Evolutionary conservation across 495 filamentous ascomycete species (phyloP).

Genomic region (Usnea hakonensis): DNA sequence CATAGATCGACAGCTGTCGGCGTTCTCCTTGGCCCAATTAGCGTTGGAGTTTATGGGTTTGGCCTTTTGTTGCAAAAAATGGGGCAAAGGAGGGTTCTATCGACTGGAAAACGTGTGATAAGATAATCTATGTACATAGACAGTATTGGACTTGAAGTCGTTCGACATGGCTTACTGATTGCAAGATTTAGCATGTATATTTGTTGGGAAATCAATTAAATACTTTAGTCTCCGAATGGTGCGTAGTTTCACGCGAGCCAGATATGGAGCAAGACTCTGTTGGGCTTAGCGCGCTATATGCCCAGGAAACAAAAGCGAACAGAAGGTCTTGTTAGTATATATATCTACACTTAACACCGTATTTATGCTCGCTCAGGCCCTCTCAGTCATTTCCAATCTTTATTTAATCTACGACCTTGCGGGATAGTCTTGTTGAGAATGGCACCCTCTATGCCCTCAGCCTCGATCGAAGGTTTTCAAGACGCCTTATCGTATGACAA

Average conservation of each 20-base stretch:
- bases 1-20: slow-evolving; percentile 29
- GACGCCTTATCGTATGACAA: slow-evolving; percentile 50
- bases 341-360: neutral
- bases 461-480: slow-evolving; percentile 41
- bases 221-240: neutral
- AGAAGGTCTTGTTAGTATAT: too few relatives aligned
- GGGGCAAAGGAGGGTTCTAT: neutral
- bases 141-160: neutral
- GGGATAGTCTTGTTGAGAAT: neutral
- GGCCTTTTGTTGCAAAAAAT: neutral
- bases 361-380: neutral
- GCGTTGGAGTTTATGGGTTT: neutral
- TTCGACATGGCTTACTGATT: neutral
- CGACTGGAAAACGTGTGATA: neutral
- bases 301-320: neutral
- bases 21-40: neutral
- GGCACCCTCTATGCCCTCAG: slow-evolving; percentile 6
- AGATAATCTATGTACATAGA: slow-evolving; percentile 1
- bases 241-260: neutral
- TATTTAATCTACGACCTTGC: neutral
- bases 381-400: neutral
- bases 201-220: neutral
- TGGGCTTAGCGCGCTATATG: neutral
- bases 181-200: neutral
- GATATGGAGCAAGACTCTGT: neutral